These are phyloP conservation scores for Stereocaulon alpinum DNA, from an alignment of 495 filamentous ascomycete species.

Conservation along the genomic window DNA sequence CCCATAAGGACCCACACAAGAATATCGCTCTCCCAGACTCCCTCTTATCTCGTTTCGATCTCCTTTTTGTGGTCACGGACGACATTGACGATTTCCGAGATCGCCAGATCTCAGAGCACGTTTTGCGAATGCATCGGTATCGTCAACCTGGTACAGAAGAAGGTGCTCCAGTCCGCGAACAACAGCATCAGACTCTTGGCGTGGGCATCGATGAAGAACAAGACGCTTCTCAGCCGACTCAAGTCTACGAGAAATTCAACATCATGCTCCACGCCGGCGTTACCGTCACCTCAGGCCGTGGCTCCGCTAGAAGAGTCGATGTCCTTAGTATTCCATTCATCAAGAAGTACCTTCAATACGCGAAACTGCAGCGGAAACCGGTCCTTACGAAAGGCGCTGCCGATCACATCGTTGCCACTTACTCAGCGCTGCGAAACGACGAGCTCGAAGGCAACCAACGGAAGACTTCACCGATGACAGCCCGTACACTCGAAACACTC, in stretches of 20 bases:
- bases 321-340: slow-evolving; percentile 98
- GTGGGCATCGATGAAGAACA: slow-evolving; percentile 76
- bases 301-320: slow-evolving; percentile 61
- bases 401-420: slow-evolving; percentile 85
- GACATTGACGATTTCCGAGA: slow-evolving; percentile 92
- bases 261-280: slow-evolving; percentile 92
- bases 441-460: slow-evolving; percentile 90
- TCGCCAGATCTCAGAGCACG: slow-evolving; percentile 88
- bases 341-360: slow-evolving; percentile 99
- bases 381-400: slow-evolving; percentile 86
- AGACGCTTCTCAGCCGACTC: slow-evolving; percentile 62
- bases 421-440: slow-evolving; percentile 89
- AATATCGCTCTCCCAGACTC: slow-evolving; percentile 98
- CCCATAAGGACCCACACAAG: slow-evolving; percentile 95
- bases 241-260: slow-evolving; percentile 95
- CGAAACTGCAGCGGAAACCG: slow-evolving; percentile 85
- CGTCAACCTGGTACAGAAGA: slow-evolving; percentile 90
- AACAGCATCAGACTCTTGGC: slow-evolving; percentile 70
- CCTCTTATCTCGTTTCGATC: slow-evolving; percentile 95
- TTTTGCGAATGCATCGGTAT: slow-evolving; percentile 95
- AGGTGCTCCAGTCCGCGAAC: slow-evolving; percentile 88
- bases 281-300: slow-evolving; percentile 58
- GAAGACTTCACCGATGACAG: slow-evolving; percentile 88
- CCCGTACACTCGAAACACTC: slow-evolving; percentile 92
- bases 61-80: slow-evolving; percentile 95